phyloP scores from a whole-genome alignment of 257 asterid species.

The Orobanche coerulescens region DNA sequence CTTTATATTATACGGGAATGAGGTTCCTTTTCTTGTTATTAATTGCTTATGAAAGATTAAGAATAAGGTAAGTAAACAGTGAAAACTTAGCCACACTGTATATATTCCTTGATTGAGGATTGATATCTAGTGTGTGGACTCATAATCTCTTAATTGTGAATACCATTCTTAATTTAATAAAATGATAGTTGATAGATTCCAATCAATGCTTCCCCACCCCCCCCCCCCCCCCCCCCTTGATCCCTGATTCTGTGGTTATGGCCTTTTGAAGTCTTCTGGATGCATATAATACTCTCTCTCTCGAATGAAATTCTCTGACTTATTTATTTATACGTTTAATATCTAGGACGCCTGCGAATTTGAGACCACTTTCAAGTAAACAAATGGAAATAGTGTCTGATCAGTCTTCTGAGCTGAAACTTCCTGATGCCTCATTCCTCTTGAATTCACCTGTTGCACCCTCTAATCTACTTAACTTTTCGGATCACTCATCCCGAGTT shows the following conservation, averaged over 20 bases:
- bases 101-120: slow-evolving; percentile 3
- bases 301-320: slow-evolving; percentile 7
- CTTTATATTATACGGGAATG: no score
- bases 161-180: no score
- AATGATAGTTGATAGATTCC: no score
- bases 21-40: not conserved
- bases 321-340: not conserved
- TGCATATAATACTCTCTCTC: not conserved
- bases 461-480: slow-evolving; percentile 31
- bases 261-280: not conserved
- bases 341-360: no score
- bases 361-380: slow-evolving; percentile 23
- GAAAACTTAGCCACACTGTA: not conserved
- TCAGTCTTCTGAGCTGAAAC: slow-evolving; percentile 40
- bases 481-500: slow-evolving; percentile 69
- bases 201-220: no score
- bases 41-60: not conserved
- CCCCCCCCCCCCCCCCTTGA: no score
- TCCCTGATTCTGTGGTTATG: slow-evolving; percentile 14
- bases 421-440: slow-evolving; percentile 72
- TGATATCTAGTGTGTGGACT: not conserved
- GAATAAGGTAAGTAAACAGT: not conserved
- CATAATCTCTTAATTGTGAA: not conserved
- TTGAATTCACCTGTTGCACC: slow-evolving; percentile 53
- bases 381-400: slow-evolving; percentile 23